Percentiles rank a stretch among this genome's conserved stretches.
Evolutionary conservation across 2,329 filamentous ascomycete genomes (phyloP).

Genomic region (Chalaropsis thielavioides): DNA sequence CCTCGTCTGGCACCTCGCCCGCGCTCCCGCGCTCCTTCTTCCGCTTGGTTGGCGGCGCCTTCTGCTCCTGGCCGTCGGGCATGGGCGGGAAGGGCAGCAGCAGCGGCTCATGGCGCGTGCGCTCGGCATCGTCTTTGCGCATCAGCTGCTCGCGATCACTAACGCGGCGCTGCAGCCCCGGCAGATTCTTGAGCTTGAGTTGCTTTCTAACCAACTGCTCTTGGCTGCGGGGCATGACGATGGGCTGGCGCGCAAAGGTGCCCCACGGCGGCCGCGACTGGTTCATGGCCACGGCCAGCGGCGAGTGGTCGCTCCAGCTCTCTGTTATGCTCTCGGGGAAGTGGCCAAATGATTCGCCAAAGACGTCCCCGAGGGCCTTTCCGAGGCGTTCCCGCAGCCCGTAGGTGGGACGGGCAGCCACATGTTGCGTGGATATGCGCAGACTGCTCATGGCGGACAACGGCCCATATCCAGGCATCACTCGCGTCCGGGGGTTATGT

Average conservation of each 20-base stretch:
- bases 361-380: conserved; percentile 37
- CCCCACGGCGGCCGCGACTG: conserved; percentile 3
- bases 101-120: conserved; percentile 4
- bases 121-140: not conserved
- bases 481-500: conserved; percentile 27
- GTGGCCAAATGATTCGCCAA: conserved; percentile 34
- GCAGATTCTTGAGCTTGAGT: not conserved
- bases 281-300: not conserved
- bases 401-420: conserved; percentile 1
- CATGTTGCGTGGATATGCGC: conserved; percentile 2
- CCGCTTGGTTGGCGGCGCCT: not conserved
- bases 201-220: conserved; percentile 1
- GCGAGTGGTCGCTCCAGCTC: conserved; percentile 8
- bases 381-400: conserved; percentile 42
- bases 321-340: conserved; percentile 20
- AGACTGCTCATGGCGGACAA: conserved; percentile 25
- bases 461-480: conserved; percentile 13
- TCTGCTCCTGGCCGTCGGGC: conserved; percentile 21
- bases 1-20: not conserved
- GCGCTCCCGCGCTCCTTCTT: not conserved
- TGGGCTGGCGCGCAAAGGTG: not conserved
- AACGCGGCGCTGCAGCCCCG: not conserved
- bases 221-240: not conserved
- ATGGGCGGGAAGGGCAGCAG: conserved; percentile 32
- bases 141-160: conserved; percentile 2